These are phyloP conservation scores for Ottelia alismoides DNA, from an alignment of 106 monocot genomes.

Conservation along the genomic window DNA sequence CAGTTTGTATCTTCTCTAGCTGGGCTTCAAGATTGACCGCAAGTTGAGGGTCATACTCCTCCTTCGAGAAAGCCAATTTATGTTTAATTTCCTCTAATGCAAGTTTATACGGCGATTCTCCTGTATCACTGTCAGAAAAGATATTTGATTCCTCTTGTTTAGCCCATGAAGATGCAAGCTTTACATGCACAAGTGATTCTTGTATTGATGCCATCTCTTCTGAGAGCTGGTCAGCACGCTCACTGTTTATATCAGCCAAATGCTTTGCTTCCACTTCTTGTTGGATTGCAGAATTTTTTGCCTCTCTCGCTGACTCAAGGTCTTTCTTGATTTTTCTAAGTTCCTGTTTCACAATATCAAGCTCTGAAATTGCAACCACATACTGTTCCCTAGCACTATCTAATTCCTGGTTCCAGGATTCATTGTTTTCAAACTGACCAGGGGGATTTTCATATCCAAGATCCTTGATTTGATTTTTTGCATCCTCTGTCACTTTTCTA, in stretches of 20 bases:
- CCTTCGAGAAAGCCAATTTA: slow-evolving; percentile 34
- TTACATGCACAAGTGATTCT: slow-evolving; percentile 53
- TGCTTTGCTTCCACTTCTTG: slow-evolving; percentile 41
- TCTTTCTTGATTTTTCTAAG: slow-evolving; percentile 24
- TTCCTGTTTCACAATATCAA: slow-evolving; percentile 10
- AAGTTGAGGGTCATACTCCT: slow-evolving; percentile 42
- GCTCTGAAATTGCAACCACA: slow-evolving; percentile 4
- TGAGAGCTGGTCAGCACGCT: slow-evolving; percentile 33
- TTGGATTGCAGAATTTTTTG: slow-evolving; percentile 33
- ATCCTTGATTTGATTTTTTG: neutral
- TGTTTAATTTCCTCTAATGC: slow-evolving; percentile 31
- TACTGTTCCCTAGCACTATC: slow-evolving; percentile 28
- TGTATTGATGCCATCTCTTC: slow-evolving; percentile 37
- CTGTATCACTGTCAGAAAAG: slow-evolving; percentile 33
- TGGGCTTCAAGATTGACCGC: slow-evolving; percentile 29
- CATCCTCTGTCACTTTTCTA: slow-evolving; percentile 1
- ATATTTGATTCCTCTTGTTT: slow-evolving; percentile 45
- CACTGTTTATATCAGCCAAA: slow-evolving; percentile 26
- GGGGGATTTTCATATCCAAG: neutral
- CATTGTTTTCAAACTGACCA: neutral
- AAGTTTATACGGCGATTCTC: slow-evolving; percentile 20
- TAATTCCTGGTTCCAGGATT: slow-evolving; percentile 26
- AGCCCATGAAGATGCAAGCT: slow-evolving; percentile 44
- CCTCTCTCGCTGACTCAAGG: slow-evolving; percentile 38
- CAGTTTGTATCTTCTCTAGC: slow-evolving; percentile 24